phyloP scores from a whole-genome alignment of 768 basidiomycete genomes.

The Goffeauzyma gilvescens region DNA sequence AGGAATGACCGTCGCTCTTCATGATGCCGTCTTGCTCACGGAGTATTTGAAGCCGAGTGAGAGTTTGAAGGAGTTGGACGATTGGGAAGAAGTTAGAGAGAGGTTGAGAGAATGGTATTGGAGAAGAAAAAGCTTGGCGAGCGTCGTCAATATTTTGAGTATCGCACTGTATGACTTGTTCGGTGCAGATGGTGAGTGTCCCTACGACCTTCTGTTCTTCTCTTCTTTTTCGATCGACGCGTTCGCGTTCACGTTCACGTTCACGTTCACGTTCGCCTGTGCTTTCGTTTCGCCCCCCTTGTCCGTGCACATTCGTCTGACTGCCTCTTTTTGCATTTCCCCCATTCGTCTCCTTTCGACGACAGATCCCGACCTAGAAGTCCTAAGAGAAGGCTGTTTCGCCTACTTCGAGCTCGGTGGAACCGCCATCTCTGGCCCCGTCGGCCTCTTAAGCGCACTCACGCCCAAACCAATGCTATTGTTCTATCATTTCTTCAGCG shows the following conservation, averaged over 20 bases:
- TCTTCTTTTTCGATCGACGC: not conserved
- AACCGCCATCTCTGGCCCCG: conserved; percentile 68
- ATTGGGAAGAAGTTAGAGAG: conserved; percentile 33
- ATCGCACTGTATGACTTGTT: conserved; percentile 88
- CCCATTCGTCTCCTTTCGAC: not conserved
- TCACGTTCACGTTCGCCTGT: too few species aligned
- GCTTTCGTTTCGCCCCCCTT: too few species aligned
- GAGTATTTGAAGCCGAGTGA: conserved; percentile 40
- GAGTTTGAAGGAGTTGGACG: conserved; percentile 26
- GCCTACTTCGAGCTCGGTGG: conserved; percentile 93
- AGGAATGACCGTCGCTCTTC: conserved; percentile 90
- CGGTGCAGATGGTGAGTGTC: conserved; percentile 62
- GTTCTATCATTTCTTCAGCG: conserved; percentile 79
- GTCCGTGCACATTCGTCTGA: too few species aligned
- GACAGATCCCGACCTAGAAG: conserved; percentile 35
- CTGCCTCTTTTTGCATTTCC: not conserved
- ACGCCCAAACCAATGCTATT: conserved; percentile 61
- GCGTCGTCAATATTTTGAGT: conserved; percentile 80
- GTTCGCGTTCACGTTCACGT: too few species aligned
- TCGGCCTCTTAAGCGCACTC: conserved; percentile 75
- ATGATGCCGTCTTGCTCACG: conserved; percentile 60
- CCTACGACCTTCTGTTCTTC: not conserved
- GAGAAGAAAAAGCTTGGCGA: conserved; percentile 59
- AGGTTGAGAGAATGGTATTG: conserved; percentile 62
- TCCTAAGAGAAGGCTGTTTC: conserved; percentile 57